A percentile compares a stretch with the other conserved stretches of the same genome.
phyloP scores from a whole-genome alignment of 768 basidiomycete species.

The Kwoniella sp. region DNA sequence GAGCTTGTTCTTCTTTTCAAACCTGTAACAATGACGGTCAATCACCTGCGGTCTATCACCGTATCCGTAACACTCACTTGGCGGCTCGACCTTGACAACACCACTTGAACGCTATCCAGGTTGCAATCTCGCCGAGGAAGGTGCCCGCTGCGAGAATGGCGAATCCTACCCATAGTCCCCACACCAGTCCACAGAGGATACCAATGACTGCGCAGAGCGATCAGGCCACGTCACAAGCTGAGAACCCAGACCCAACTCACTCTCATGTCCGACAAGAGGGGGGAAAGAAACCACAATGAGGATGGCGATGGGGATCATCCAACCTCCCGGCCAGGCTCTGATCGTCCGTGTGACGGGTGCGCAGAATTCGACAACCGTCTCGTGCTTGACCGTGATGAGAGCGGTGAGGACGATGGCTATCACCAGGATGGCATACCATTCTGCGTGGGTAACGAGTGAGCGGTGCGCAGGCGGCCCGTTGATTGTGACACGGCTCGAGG shows the following conservation, averaged over 20 bases:
- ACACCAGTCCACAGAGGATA: slow-evolving; percentile 42
- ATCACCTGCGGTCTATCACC: not conserved
- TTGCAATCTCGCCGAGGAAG: slow-evolving; percentile 43
- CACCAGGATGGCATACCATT: slow-evolving; percentile 42
- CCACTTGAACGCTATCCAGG: slow-evolving; percentile 46
- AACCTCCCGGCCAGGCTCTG: slow-evolving; percentile 41
- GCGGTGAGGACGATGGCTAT: slow-evolving; percentile 34
- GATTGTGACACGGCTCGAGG: not conserved
- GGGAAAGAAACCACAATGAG: slow-evolving; percentile 43
- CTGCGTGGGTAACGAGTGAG: slow-evolving; percentile 9
- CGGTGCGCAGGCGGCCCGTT: not conserved
- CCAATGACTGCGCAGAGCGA: slow-evolving; percentile 31
- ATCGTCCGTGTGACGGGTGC: slow-evolving; percentile 29
- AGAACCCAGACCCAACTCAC: slow-evolving; percentile 12
- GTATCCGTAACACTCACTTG: slow-evolving; percentile 22
- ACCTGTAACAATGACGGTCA: slow-evolving; percentile 11
- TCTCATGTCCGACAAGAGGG: slow-evolving; percentile 40
- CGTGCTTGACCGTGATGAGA: slow-evolving; percentile 37
- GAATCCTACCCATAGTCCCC: slow-evolving; percentile 39
- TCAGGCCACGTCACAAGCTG: not conserved
- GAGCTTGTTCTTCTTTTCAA: slow-evolving; percentile 47
- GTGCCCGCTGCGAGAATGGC: slow-evolving; percentile 46
- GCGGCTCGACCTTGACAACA: slow-evolving; percentile 42
- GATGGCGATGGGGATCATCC: slow-evolving; percentile 33
- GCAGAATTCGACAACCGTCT: slow-evolving; percentile 34